Percentiles rank a stretch among this genome's conserved stretches.
Evolutionary conservation across 1,139 yeast species (phyloP).

Genomic region (Lodderomyces pseudojiufengensis): DNA sequence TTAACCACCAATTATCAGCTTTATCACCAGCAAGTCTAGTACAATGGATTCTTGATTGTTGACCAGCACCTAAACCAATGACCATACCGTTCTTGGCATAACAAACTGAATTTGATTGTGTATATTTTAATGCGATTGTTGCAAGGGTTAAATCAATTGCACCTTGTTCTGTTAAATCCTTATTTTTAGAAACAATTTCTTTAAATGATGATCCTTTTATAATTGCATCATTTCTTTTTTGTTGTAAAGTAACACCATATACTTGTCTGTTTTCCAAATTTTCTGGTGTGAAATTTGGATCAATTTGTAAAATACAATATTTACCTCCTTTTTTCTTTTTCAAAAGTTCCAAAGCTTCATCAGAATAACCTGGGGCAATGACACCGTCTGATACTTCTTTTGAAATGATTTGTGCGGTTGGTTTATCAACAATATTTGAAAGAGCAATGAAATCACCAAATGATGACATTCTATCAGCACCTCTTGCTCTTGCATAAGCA

Average conservation of each 20-base stretch:
- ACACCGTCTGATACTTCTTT: conserved; percentile 98
- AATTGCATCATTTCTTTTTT: conserved; percentile 96
- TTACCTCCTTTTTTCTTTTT: conserved; percentile 95
- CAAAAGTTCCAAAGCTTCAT: conserved; percentile 85
- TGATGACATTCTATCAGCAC: conserved; percentile 99
- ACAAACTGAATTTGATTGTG: conserved; percentile 97
- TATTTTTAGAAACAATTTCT: conserved; percentile 86
- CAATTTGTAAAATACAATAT: conserved; percentile 93
- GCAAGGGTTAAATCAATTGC: conserved; percentile 91
- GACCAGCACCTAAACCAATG: conserved; percentile 98
- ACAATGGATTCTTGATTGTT: conserved; percentile 98
- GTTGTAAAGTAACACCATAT: conserved; percentile 91
- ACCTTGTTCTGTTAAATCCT: conserved; percentile 87
- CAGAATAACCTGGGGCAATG: conserved; percentile 94
- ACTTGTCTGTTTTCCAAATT: conserved; percentile 87
- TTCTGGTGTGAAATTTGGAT: conserved; percentile 88
- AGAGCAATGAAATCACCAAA: conserved; percentile 98
- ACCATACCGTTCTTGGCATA: conserved; percentile 99
- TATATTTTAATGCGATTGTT: conserved; percentile 92
- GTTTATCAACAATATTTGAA: conserved; percentile 90
- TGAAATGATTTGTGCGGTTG: conserved; percentile 95
- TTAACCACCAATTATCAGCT: conserved; percentile 99
- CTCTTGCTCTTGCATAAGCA: conserved; percentile 99
- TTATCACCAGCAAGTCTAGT: conserved; percentile 98
- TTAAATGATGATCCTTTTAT: conserved; percentile 82